Conservation (phyloP, 257 asterid species). For the Fraxinus excelsior region DNA sequence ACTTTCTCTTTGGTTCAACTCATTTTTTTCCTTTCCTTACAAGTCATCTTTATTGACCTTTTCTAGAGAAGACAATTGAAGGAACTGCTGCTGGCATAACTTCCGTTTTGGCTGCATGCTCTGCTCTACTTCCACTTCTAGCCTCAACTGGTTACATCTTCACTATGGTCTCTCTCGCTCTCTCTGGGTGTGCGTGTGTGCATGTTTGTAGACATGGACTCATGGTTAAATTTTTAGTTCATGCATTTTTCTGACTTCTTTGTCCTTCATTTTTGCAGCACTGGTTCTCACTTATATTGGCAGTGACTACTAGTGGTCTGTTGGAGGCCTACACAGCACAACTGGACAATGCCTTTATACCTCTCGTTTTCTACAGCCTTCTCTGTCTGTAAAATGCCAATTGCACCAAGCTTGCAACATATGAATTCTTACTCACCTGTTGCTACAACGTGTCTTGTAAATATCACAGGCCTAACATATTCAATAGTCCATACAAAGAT, state of each 20-base stretch:
- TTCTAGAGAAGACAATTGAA: conserved; percentile 88
- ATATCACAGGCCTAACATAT: conserved; percentile 33
- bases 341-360: conserved; percentile 98
- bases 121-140: conserved; percentile 78
- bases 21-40: conserved; percentile 10
- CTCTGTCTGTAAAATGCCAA: conserved; percentile 61
- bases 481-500: background rate
- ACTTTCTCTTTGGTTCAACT: conserved; percentile 3
- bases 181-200: background rate
- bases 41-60: conserved; percentile 10
- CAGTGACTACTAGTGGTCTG: conserved; percentile 77
- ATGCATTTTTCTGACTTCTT: conserved; percentile 25
- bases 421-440: conserved; percentile 2
- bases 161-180: conserved; percentile 57
- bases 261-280: conserved; percentile 60
- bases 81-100: conserved; percentile 99
- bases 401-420: conserved; percentile 1
- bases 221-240: background rate
- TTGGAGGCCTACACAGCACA: conserved; percentile 98
- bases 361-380: conserved; percentile 89
- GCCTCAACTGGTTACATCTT: conserved; percentile 82
- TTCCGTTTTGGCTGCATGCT: conserved; percentile 87
- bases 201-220: background rate
- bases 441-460: conserved; percentile 24
- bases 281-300: conserved; percentile 78